A percentile compares a stretch with the other conserved stretches of the same genome.
Conservation (phyloP, 768 basidiomycete genomes). For the Rhizopogon vulgaris region DNA sequence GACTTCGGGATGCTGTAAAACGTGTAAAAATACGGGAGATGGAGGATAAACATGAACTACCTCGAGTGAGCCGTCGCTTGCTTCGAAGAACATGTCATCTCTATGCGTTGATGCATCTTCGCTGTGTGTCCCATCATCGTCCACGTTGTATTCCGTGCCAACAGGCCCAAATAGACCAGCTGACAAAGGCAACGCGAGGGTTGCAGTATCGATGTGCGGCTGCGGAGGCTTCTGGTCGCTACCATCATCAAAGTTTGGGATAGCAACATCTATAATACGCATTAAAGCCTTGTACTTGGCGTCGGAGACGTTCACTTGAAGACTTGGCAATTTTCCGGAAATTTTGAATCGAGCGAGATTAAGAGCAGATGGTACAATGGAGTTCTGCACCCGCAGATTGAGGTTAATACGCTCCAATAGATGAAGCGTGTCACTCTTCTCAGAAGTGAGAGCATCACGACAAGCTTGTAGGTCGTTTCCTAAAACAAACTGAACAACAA, state of each 20-base stretch:
- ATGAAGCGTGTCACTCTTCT: constrained; percentile 61
- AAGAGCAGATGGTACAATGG: constrained; percentile 80
- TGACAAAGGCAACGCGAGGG: constrained; percentile 44
- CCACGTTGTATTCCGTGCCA: constrained; percentile 64
- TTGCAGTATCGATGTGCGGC: constrained; percentile 17
- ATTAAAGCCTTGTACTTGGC: constrained; percentile 89
- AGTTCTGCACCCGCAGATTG: constrained; percentile 83
- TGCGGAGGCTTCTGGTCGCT: constrained; percentile 16
- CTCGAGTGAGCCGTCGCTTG: constrained; percentile 51
- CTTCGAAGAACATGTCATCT: constrained; percentile 68
- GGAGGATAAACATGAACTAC: constrained; percentile 29
- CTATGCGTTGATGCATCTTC: constrained; percentile 33
- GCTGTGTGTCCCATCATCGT: constrained; percentile 46
- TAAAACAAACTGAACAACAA: constrained; percentile 65
- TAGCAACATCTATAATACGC: constrained; percentile 84
- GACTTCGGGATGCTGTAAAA: constrained; percentile 27
- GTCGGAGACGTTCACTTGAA: constrained; percentile 88
- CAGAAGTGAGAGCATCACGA: constrained; percentile 65
- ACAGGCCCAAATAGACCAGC: constrained; percentile 47
- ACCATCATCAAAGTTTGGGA: constrained; percentile 72
- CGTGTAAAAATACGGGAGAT: background rate
- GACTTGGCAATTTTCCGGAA: constrained; percentile 77
- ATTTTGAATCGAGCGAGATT: constrained; percentile 87
- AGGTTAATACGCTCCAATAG: constrained; percentile 90
- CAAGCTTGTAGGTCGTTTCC: constrained; percentile 81